Base-by-base conservation (phyloP, 331 rosid genomes). In the Spiraea crenata region DNA sequence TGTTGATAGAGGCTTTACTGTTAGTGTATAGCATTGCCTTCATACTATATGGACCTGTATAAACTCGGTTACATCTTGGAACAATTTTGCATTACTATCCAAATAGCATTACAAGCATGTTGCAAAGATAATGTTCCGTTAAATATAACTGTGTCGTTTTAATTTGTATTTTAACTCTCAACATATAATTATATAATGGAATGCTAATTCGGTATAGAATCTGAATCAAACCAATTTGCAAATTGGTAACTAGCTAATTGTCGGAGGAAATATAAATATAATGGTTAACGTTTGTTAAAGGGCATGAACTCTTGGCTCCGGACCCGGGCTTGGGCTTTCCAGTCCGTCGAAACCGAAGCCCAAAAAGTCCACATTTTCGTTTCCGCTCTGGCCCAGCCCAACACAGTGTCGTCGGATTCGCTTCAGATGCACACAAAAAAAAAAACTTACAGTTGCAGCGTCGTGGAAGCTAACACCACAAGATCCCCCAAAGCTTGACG, bases 1-100 rank as follows among this genome's bases (percentile, higher is more conserved):
- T 64, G 76, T 80, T 78, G 92, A 89, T 47, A 86, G 97, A 71
- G 85, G 86, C 69, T 93, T 93, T 81, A 87, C 35, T 70, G 78
- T 86, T 69, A 82, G 66, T 9, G 67, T 68, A 1, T 65, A 6
- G 16, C 63, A 68, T 68, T 52, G 4, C 20, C 63, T 40, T 52
- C 19, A 54, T 69, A 69, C 56, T 52, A 31, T 68, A 38, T 54
- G 2, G 12, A 12, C 49, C 52, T 54, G 38, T 52, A 68, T 49
- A 62, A 56, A 9, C 65, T 73, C n/a, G 50, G 39, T 41, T 50
- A 4, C 54, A 51, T 5, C 5, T 37, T 67, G 60, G 19, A n/a
- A 48, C 11, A 66, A 66, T 37, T 60, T 51, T 51, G 49, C 62
- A 50, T 37, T 37, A 14, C 9, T 5, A 66, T 50, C 17, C 61